These are phyloP conservation scores for Coemansia sp. DNA, from an alignment of 192 early-diverging fungal genomes.

Conservation along the genomic window DNA sequence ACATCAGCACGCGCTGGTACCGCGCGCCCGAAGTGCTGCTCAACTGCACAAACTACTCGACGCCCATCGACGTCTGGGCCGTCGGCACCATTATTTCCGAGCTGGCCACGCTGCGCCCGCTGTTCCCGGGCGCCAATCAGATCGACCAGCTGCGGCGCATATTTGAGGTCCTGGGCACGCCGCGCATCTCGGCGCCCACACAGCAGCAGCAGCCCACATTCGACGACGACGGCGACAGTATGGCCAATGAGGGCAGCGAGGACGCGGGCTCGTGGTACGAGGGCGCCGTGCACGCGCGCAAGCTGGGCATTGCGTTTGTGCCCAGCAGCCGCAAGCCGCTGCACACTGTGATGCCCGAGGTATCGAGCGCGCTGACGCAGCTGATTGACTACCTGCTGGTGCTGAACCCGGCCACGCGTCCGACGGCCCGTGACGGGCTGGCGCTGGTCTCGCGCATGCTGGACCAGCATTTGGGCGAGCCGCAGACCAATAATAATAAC, in stretches of 20 bases:
- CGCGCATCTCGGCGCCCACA: constrained; percentile 46
- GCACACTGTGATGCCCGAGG: constrained; percentile 58
- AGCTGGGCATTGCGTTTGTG: constrained; percentile 66
- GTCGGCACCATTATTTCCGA: constrained; percentile 91
- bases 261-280: constrained; percentile 68
- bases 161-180: constrained; percentile 77
- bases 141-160: constrained; percentile 91
- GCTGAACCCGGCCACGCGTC: constrained; percentile 75
- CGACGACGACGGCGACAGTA: constrained; percentile 2
- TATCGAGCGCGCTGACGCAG: constrained; percentile 54
- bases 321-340: constrained; percentile 56
- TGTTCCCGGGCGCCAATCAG: constrained; percentile 94
- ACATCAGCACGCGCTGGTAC: constrained; percentile 98
- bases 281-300: constrained; percentile 64
- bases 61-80: constrained; percentile 96
- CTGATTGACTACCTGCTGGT: constrained; percentile 71
- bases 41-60: constrained; percentile 76
- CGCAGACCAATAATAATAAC: constrained; percentile 7
- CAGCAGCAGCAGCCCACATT: neutral
- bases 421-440: constrained; percentile 74
- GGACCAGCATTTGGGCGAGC: constrained; percentile 36
- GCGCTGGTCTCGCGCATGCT: constrained; percentile 47
- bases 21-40: constrained; percentile 94
- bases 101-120: constrained; percentile 77
- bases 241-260: constrained; percentile 4